These are phyloP conservation scores for Arthrobotrys sinensis DNA, from an alignment of 2,329 filamentous ascomycete species.

Conservation along the genomic window DNA sequence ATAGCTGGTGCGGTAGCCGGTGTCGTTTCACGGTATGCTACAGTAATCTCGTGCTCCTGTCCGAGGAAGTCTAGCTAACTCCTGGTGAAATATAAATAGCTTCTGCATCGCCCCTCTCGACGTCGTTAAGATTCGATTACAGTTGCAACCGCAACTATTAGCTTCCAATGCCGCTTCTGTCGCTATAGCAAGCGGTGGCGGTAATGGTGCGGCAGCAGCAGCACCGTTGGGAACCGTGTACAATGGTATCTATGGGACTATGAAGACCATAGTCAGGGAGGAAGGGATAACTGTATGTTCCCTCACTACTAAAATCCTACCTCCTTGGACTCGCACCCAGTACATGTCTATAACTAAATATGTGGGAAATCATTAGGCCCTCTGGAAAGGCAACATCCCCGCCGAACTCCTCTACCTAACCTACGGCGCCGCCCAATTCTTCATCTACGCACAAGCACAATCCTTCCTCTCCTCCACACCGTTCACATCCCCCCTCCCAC, in stretches of 20 bases:
- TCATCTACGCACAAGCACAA: slow-evolving; percentile 83
- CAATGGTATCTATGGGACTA: slow-evolving; percentile 82
- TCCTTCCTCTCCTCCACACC: slow-evolving; percentile 66
- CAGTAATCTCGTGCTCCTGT: neutral
- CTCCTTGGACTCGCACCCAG: too few relatives aligned
- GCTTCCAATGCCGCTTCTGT: slow-evolving; percentile 72
- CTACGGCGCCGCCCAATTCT: slow-evolving; percentile 92
- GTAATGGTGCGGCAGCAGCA: neutral
- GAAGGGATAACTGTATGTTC: slow-evolving; percentile 80
- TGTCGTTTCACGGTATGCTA: slow-evolving; percentile 36
- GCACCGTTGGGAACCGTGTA: slow-evolving; percentile 69
- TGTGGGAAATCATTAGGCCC: slow-evolving; percentile 68
- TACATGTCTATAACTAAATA: too few relatives aligned
- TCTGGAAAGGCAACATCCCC: slow-evolving; percentile 99
- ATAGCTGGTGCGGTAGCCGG: slow-evolving; percentile 47
- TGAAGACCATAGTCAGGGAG: slow-evolving; percentile 81
- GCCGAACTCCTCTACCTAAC: slow-evolving; percentile 94
- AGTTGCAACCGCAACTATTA: slow-evolving; percentile 81
- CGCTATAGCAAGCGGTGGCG: slow-evolving; percentile 2
- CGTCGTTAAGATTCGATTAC: slow-evolving; percentile 97
- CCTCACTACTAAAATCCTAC: too few relatives aligned
- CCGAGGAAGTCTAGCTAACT: too few relatives aligned
- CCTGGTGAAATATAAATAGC: slow-evolving; percentile 68
- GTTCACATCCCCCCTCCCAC: slow-evolving; percentile 70
- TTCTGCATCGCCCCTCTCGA: slow-evolving; percentile 96